Conservation (phyloP, 228 moss, liverwort and hornwort species). For the Sphagnum magellanicum region DNA sequence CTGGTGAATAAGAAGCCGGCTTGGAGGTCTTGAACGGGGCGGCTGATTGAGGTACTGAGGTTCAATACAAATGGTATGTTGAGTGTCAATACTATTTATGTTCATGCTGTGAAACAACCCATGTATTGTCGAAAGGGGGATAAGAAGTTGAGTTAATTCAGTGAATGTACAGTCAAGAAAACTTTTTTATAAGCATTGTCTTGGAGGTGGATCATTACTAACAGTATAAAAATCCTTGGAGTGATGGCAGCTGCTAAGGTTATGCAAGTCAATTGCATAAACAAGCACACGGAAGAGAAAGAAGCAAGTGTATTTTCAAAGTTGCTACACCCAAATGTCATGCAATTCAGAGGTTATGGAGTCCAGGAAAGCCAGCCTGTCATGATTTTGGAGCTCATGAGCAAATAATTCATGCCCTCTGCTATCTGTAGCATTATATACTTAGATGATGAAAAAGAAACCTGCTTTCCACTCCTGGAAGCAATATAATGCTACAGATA, state of each 20-base stretch:
- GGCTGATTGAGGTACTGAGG: too few species aligned
- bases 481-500: constrained; percentile 32
- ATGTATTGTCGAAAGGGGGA: too few species aligned
- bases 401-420: constrained; percentile 11
- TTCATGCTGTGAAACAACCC: too few species aligned
- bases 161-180: too few species aligned
- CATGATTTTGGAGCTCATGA: constrained; percentile 29
- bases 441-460: constrained; percentile 9
- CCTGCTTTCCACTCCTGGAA: constrained; percentile 24
- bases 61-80: too few species aligned
- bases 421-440: constrained; percentile 1
- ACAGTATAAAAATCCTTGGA: constrained; percentile 39
- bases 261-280: constrained; percentile 15
- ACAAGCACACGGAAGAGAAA: constrained; percentile 20
- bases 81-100: too few species aligned
- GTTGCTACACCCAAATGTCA: constrained; percentile 29
- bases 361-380: constrained; percentile 18
- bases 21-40: too few species aligned
- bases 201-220: constrained; percentile 25
- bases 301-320: constrained; percentile 19
- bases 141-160: too few species aligned
- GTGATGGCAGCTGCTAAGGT: constrained; percentile 24
- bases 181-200: neutral
- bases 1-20: too few species aligned
- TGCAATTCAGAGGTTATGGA: constrained; percentile 38